Evolutionary conservation across 176 grass and related monocot species (phyloP).

Genomic region (Canna indica): DNA sequence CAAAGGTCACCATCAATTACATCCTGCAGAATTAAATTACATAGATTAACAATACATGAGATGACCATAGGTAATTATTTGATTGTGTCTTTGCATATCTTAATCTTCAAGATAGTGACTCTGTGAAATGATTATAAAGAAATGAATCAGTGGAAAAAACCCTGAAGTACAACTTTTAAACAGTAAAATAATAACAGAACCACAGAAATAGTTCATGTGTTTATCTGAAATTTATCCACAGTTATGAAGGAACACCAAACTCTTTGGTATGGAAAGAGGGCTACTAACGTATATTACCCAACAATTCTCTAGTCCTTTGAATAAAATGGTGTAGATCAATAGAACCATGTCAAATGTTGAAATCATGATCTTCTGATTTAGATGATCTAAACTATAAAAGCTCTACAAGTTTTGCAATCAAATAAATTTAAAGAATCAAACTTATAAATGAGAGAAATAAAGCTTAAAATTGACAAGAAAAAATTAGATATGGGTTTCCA

Average conservation of each 20-base stretch:
- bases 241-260: neutral
- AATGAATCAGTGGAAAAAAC: neutral
- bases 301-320: too few relatives aligned
- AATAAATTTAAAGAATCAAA: neutral
- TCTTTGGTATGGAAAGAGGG: neutral
- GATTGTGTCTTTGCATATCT: neutral
- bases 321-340: neutral
- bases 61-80: conserved; percentile 1
- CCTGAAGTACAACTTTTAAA: neutral
- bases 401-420: too few relatives aligned
- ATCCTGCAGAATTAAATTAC: conserved; percentile 57
- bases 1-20: conserved; percentile 97
- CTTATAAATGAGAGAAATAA: neutral
- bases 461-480: conserved; percentile 13
- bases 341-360: neutral
- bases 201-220: neutral
- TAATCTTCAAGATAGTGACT: neutral
- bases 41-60: conserved; percentile 4
- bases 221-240: neutral
- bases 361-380: neutral
- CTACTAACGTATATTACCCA: neutral
- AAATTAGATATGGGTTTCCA: neutral
- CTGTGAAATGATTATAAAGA: neutral
- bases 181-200: neutral
- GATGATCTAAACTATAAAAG: too few relatives aligned